Evolutionary conservation across 441 rosid genomes (phyloP), one percentile per base, ranked within the genome.

Genomic region (Breynia disticha): DNA sequence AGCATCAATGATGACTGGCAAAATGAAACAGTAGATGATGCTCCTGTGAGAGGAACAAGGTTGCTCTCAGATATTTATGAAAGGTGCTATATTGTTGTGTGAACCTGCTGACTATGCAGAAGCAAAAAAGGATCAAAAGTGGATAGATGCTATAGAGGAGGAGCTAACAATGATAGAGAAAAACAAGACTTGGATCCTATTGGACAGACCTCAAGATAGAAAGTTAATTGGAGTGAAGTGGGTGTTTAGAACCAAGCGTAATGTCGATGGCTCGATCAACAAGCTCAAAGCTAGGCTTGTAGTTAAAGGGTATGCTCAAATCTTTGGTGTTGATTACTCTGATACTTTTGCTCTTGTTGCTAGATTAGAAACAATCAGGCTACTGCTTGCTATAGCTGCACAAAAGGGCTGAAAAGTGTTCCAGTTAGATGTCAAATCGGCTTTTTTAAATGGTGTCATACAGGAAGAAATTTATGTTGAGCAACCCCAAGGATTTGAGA

Each of bases 301-400:
- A 7, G 62, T 19, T 19, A 59, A 48, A 18, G 62, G 62, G 1
- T 59, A 59, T 41, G 48, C 54, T 49, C 48, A 59, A 15, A 13
- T 17, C 11, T 35, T 16, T 48, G 55, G 55, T 5, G 39, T 49
- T 0, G 48, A 49, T 15, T 48, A 16, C 15, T 13, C 52, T 5
- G 46, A 49, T 1, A 32, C 51, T 0, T 47, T 57, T 11, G 42
- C 43, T 1, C 52, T 24, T 1, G 41, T 56, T 14, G 46, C 61
- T 3, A 47, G 32, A n/a, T 16, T 57, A 1, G 62, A 58, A 4
- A 49, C 48, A 11, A 19, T 59, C 0, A 48, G 41, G 9, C 7
- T 49, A 3, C 13, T 59, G 1, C 48, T 48, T 1, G 55, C 14
- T 14, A 0, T 59, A 3, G 54, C 20, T 8, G 62, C 55, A 35